Percentiles rank a stretch among this genome's conserved stretches.
These are phyloP conservation scores for Fusarium odoratissimum DNA, from an alignment of 2,329 filamentous ascomycete species.

Conservation along the genomic window DNA sequence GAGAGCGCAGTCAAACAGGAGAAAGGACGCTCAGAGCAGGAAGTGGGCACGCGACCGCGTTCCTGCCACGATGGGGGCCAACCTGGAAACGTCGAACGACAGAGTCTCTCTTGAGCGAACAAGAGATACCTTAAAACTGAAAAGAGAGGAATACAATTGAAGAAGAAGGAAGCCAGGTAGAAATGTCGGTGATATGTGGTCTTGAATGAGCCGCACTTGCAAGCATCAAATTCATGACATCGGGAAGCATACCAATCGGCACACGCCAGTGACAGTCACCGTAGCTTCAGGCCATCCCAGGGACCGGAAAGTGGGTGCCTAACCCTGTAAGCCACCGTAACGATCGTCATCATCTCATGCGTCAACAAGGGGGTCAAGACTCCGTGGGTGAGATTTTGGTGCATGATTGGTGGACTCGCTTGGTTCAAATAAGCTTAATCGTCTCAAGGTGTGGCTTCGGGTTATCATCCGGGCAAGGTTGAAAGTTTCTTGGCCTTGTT, in stretches of 20 bases:
- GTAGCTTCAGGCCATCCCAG: conserved; percentile 3
- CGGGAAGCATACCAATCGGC: conserved; percentile 20
- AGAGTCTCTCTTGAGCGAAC: not conserved
- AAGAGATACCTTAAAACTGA: not conserved
- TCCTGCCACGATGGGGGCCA: not conserved
- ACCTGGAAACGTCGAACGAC: not conserved
- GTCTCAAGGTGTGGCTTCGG: conserved; percentile 27
- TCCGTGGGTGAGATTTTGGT: not conserved
- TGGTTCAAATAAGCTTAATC: conserved; percentile 27
- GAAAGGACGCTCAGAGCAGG: not conserved
- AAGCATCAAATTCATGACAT: not conserved
- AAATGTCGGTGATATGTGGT: conserved; percentile 10
- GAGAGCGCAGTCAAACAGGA: not conserved
- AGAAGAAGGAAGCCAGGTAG: not conserved
- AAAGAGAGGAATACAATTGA: not conserved
- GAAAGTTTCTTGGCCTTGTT: not conserved
- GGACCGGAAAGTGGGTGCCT: conserved; percentile 15
- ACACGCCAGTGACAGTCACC: conserved; percentile 20
- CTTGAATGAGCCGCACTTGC: conserved; percentile 8
- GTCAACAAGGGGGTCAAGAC: conserved; percentile 3
- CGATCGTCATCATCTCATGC: conserved; percentile 8
- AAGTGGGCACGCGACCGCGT: conserved; percentile 22
- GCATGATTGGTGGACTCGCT: conserved; percentile 13
- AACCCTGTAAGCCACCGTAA: not conserved
- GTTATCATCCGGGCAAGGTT: not conserved